Evolutionary conservation across 129 eudicot species (phyloP), one percentile per base, ranked within the genome.

Genomic region (Glebionis coronaria): DNA sequence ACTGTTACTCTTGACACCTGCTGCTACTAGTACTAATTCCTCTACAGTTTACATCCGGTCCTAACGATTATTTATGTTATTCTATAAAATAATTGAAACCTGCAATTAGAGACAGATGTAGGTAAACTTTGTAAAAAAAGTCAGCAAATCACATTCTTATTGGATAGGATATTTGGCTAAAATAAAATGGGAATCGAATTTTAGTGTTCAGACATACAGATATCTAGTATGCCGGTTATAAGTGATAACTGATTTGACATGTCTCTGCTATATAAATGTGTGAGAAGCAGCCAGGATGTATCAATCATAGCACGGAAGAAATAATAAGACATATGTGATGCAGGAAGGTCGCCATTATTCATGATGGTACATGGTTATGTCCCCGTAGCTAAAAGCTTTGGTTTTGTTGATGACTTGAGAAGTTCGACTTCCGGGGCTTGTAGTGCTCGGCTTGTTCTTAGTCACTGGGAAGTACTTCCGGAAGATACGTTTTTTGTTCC

Each of bases 61-160:
- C n/a, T n/a, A n/a, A n/a, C n/a, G n/a, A 28, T 42, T 38, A 70
- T 56, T 63, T 78, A 31, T 21, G 44, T 52, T 65, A 65, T 28
- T 21, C 21, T 51, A 45, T 65, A 57, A 9, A 47, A 56, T 55
- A 58, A 23, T 29, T 23, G 42, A 72, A 61, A 28, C 82, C 82
- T 78, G 78, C 71, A 44, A 60, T 42, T 35, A 35, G 47, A 45
- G 45, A 51, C 40, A 18, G 40, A 61, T 68, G 46, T 52, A 61
- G 59, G 56, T 55, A 57, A 47, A 75, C 60, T 46, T 68, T 62
- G 61, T 35, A 67, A 44, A 44, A 40, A 56, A 12, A 47, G 28
- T 74, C 31, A 60, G n/a, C n/a, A 61, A 13, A 69, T 61, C 45
- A 50, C 53, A 42, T n/a, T 47, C 3, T 40, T 63, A 64, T 12